A percentile compares a stretch with the other conserved stretches of the same genome.
Evolutionary conservation across 352 stramenopile species (phyloP).

Genomic region (Pythium grandisporangium): DNA sequence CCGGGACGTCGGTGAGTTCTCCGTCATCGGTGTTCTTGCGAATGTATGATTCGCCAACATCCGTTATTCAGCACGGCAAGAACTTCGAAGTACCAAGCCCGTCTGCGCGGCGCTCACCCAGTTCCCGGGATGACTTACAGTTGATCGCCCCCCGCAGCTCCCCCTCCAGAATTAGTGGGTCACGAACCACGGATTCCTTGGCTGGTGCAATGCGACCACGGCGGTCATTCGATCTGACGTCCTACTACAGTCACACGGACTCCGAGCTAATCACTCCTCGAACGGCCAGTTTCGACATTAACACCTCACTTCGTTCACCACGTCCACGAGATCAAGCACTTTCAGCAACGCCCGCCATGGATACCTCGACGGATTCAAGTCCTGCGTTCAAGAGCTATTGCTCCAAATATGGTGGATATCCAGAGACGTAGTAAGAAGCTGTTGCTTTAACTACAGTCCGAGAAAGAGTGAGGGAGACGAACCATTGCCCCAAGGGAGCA

Average conservation of each 20-base stretch:
- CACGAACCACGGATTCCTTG: too few relatives aligned
- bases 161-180: too few relatives aligned
- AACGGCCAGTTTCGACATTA: conserved; percentile 4
- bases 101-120: too few relatives aligned
- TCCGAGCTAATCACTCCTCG: background rate
- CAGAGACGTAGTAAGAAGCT: conserved; percentile 35
- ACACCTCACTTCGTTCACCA: background rate
- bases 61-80: conserved; percentile 23
- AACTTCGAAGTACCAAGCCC: conserved; percentile 6
- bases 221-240: conserved; percentile 30
- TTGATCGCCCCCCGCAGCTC: too few relatives aligned
- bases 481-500: too few relatives aligned
- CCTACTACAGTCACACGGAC: conserved; percentile 3
- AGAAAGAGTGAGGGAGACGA: too few relatives aligned
- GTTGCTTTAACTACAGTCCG: too few relatives aligned
- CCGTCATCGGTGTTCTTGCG: conserved; percentile 52
- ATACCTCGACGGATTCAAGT: background rate
- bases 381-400: conserved; percentile 71
- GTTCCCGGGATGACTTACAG: too few relatives aligned
- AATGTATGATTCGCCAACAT: conserved; percentile 54
- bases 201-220: conserved; percentile 4
- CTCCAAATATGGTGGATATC: conserved; percentile 83
- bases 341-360: too few relatives aligned
- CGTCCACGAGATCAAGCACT: background rate
- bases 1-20: conserved; percentile 10